Evolutionary conservation across 495 filamentous ascomycete genomes (phyloP), one percentile per base, ranked within the genome.

Genomic region (Geopyxis carbonaria): DNA sequence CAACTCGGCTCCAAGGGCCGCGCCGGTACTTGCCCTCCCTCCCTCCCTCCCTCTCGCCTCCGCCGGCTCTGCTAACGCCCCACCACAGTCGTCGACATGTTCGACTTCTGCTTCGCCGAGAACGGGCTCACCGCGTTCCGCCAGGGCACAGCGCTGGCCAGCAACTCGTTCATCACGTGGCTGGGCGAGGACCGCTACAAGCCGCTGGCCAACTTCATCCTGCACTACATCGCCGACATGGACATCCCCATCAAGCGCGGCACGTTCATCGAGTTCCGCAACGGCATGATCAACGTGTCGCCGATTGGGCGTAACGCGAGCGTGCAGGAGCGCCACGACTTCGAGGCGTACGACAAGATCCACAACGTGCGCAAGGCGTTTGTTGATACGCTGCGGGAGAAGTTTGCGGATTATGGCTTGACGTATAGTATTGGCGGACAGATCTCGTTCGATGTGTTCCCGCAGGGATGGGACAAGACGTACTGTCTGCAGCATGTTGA

Each of bases 371-470:
- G 89, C 18, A 64, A 62, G 47, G 72, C 64, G 32, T 68, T 97
- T 45, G 73, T 97, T 16, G 68, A 65, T 40, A 71, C 65, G 43
- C 60, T 97, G 45, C 74, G 70, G 60, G 76, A 81, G 63, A 69
- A 77, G 50, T 94, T 97, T 61, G 65, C 72, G 2, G 73, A 93
- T 55, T 64, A 78, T 38, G 83, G 81, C 18, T 62, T 97, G 38
- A 95, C 81, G 20, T 93, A 75, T 65, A 86, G 82, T 31, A 85
- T 97, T 50, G 89, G 89, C 47, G 89, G 89, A 28, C 82, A 94
- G 52, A 92, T 97, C 56, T 93, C 82, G 41, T 97, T 97, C 64
- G 89, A 97, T 56, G 83, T 94, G 45, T 97, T 97, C 68, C 89
- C 89, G 36, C 74, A 63, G 1, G 89, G 89, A 48, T 97, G 89